phyloP scores from a whole-genome alignment of 163 green algal species.

The Scenedesmus sp. region DNA sequence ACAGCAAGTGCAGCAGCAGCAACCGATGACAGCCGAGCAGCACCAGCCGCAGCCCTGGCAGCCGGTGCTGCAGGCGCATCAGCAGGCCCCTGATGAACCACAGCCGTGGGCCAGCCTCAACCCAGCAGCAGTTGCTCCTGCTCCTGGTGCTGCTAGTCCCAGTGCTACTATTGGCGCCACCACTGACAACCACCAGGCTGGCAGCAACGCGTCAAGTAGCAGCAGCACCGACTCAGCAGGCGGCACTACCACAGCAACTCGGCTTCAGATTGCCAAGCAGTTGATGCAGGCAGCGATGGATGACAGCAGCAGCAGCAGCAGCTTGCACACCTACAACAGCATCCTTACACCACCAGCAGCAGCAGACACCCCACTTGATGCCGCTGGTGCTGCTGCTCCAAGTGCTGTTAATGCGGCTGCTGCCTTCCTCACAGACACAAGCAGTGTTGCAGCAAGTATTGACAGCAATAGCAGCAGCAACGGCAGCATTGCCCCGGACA shows the following conservation, averaged over 20 bases:
- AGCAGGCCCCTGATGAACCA: not conserved
- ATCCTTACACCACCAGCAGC: not conserved
- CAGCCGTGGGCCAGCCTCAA: not conserved
- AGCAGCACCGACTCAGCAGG: not conserved
- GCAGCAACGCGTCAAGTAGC: not conserved
- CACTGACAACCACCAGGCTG: not conserved
- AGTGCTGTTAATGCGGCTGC: not conserved
- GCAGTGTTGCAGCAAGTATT: not conserved
- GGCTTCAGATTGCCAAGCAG: slow-evolving; percentile 4
- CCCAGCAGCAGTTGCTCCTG: not conserved
- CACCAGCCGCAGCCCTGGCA: no score
- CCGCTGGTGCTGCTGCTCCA: not conserved
- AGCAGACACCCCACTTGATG: not conserved
- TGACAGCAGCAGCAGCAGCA: slow-evolving; percentile 24
- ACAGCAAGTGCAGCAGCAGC: not conserved
- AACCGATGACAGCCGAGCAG: no score
- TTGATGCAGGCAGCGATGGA: slow-evolving; percentile 10
- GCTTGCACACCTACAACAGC: not conserved
- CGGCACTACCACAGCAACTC: not conserved
- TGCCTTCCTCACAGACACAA: not conserved
- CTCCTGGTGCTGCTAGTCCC: not conserved
- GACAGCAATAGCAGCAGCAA: slow-evolving; percentile 7
- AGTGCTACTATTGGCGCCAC: not conserved
- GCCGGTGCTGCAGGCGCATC: not conserved
- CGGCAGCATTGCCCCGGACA: not conserved